Conservation (phyloP, 208 protist species). For the Trypanosoma congolense region DNA sequence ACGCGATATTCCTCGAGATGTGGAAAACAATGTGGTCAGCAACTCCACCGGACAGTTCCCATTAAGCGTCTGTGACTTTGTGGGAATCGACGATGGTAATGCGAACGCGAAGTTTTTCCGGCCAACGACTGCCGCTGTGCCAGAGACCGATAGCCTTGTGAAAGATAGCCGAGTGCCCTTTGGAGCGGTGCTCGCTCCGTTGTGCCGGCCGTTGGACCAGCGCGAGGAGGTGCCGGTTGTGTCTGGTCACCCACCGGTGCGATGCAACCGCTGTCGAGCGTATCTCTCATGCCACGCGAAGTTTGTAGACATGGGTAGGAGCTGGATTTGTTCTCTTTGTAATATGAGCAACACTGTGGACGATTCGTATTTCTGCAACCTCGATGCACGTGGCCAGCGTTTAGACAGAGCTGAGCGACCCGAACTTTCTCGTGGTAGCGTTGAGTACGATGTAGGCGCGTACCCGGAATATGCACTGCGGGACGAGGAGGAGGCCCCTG, state of each 20-base stretch:
- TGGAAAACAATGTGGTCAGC: constrained; percentile 26
- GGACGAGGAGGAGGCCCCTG: constrained; percentile 41
- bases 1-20: constrained; percentile 30
- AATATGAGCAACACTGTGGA: constrained; percentile 70
- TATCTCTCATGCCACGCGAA: constrained; percentile 87
- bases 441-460: constrained; percentile 87
- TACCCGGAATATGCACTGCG: constrained; percentile 70
- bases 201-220: constrained; percentile 63
- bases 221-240: constrained; percentile 73
- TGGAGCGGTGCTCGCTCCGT: constrained; percentile 79
- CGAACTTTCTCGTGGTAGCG: constrained; percentile 66
- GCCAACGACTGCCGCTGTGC: constrained; percentile 54
- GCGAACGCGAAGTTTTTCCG: constrained; percentile 89
- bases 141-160: constrained; percentile 46
- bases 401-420: constrained; percentile 51
- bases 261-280: constrained; percentile 91
- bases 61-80: constrained; percentile 64
- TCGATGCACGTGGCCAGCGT: constrained; percentile 67
- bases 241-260: constrained; percentile 59
- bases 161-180: constrained; percentile 75
- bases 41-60: constrained; percentile 55
- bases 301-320: constrained; percentile 83
- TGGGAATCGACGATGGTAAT: constrained; percentile 85
- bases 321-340: constrained; percentile 90
- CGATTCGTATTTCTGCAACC: constrained; percentile 77